A percentile compares a stretch with the other conserved stretches of the same genome.
Evolutionary conservation across 192 early-diverging fungal species (phyloP).

Genomic region (Dispira simplex): DNA sequence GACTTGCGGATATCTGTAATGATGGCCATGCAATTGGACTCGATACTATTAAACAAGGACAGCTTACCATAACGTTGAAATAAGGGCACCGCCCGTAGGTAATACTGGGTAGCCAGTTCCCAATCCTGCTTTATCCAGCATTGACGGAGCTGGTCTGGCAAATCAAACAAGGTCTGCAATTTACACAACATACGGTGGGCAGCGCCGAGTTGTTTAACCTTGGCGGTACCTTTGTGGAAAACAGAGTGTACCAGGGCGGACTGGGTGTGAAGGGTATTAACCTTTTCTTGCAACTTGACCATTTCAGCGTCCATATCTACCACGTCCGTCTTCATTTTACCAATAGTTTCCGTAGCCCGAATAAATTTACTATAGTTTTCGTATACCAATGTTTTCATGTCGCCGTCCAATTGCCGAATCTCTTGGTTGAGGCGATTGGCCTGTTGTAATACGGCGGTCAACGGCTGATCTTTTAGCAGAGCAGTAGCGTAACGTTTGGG

Average conservation of each 20-base stretch:
- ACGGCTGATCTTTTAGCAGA: background rate
- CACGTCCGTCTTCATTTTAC: conserved; percentile 72
- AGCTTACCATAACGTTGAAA: conserved; percentile 64
- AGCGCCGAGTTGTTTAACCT: conserved; percentile 53
- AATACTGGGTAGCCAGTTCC: conserved; percentile 61
- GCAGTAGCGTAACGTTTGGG: background rate
- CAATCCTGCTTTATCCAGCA: conserved; percentile 40
- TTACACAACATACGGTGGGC: conserved; percentile 59
- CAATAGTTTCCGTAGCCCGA: conserved; percentile 83
- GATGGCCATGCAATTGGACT: conserved; percentile 60
- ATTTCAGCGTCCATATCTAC: conserved; percentile 79
- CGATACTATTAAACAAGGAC: conserved; percentile 61
- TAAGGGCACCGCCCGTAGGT: conserved; percentile 49
- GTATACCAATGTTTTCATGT: conserved; percentile 96
- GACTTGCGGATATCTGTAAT: conserved; percentile 52
- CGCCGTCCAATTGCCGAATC: conserved; percentile 79
- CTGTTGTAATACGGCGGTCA: background rate
- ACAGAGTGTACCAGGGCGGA: conserved; percentile 34
- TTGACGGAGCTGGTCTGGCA: conserved; percentile 56
- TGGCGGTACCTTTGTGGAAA: conserved; percentile 48
- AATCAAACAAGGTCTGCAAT: conserved; percentile 78
- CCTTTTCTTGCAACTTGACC: conserved; percentile 47
- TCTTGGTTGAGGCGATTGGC: conserved; percentile 27
- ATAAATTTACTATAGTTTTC: conserved; percentile 98
- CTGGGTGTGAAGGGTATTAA: conserved; percentile 40